Conservation (phyloP, 1,139 yeast genomes). For the Hanseniaspora uvarum region DNA sequence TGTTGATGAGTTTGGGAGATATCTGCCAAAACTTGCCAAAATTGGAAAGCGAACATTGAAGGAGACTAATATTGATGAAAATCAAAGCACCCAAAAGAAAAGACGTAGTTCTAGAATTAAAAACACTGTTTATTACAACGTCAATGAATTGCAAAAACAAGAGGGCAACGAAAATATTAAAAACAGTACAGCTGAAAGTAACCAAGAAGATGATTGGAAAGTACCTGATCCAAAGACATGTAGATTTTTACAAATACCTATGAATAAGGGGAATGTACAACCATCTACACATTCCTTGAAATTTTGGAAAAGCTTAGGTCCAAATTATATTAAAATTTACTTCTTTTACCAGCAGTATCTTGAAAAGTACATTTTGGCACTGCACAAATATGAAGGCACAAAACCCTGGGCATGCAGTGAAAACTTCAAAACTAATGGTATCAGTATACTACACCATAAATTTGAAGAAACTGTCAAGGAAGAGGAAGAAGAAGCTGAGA, state of each 20-base stretch:
- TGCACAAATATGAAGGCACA: constrained; percentile 8
- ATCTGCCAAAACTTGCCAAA: neutral
- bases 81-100: neutral
- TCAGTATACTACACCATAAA: constrained; percentile 18
- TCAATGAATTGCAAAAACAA: neutral
- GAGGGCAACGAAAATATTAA: neutral
- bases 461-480: constrained; percentile 31
- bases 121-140: neutral
- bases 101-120: neutral
- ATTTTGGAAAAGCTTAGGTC: constrained; percentile 8
- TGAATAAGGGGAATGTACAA: neutral
- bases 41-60: neutral
- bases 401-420: constrained; percentile 6
- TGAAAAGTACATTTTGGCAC: constrained; percentile 3
- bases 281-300: neutral
- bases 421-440: constrained; percentile 12
- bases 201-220: constrained; percentile 1
- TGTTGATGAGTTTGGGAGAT: constrained; percentile 1
- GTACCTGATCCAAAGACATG: constrained; percentile 11
- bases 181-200: neutral
- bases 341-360: neutral
- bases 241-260: constrained; percentile 1
- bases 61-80: neutral
- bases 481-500: constrained; percentile 1
- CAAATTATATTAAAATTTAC: neutral